Base-by-base conservation (phyloP, 441 rosid species). In the Sinapis alba region DNA sequence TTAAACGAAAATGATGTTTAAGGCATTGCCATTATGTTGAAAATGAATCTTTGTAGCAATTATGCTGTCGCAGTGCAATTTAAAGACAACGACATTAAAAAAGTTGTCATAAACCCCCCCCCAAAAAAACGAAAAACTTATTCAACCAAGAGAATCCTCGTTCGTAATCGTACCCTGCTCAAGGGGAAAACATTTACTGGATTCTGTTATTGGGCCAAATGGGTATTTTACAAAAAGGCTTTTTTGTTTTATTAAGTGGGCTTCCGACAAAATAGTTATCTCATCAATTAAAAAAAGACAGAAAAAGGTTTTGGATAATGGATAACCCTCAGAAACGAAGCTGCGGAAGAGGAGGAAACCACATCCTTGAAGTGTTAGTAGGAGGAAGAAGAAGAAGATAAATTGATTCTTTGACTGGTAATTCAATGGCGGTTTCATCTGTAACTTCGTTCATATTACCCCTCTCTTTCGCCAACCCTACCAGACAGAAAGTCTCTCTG, bases 341-440 rank as follows among this genome's bases (percentile, higher is more conserved):
- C 19, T 19, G 78, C 71, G 30, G 62, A 71, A 26, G 73, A 63
- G 50, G 58, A 58, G 50, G 58, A 58, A 62, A 32, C 20, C 13
- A 21, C 68, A 8, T 64, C 61, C 15, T 47, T 36, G 7, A 24
- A 9, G 28, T 24, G 16, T 38, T 34, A 12, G 38, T 54, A 62
- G 36, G 43, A 56, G 9, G 72, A 20, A 65, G 75, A 43, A 28
- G 63, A 32, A 68, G 65, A 41, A 63, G 82, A 76, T 47, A 13
- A 18, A 64, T 68, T 57, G 50, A 69, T 53, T 28, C 15, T 21
- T 36, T 8, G 2, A 19, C 16, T 0, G 12, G 60, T 10, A 3
- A 59, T 53, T 63, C 74, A 69, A 88, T 91, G 97, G 93, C 87
- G 32, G 69, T 81, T 53, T 83, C 88, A 70, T 87, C 89, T 65